phyloP scores from a whole-genome alignment of 164 flowering plant genomes.

The Chloranthus sessilifolius region DNA sequence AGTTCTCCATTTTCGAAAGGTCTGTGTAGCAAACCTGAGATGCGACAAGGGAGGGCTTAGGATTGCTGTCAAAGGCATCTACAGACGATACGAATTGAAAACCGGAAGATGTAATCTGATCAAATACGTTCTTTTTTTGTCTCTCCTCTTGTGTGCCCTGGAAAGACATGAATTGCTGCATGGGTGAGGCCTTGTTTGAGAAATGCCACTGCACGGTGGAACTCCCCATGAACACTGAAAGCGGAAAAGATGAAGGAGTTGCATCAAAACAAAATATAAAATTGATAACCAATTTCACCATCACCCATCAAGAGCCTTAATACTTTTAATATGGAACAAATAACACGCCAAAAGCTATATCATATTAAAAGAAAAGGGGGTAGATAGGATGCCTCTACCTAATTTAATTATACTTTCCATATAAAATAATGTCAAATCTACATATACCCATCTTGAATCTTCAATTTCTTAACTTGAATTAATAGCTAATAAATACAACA shows the following conservation, averaged over 20 bases:
- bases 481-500: no score
- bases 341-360: neutral
- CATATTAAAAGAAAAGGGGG: neutral
- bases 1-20: neutral
- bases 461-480: no score
- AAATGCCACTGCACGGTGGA: conserved; percentile 44
- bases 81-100: conserved; percentile 28
- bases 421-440: no score
- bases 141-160: conserved; percentile 41
- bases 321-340: neutral
- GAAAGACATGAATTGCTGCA: conserved; percentile 42
- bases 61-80: conserved; percentile 25
- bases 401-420: neutral
- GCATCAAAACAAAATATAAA: no score
- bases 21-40: conserved; percentile 34
- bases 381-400: neutral
- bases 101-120: conserved; percentile 26
- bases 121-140: conserved; percentile 28
- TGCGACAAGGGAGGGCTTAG: conserved; percentile 15
- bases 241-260: conserved; percentile 1
- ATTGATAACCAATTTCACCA: neutral
- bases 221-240: conserved; percentile 32
- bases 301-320: neutral
- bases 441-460: no score
- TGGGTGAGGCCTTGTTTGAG: conserved; percentile 40